Evolutionary conservation across 192 early-diverging fungal genomes (phyloP), one percentile per base, ranked within the genome.

Genomic region (Chytriomyces confervae): DNA sequence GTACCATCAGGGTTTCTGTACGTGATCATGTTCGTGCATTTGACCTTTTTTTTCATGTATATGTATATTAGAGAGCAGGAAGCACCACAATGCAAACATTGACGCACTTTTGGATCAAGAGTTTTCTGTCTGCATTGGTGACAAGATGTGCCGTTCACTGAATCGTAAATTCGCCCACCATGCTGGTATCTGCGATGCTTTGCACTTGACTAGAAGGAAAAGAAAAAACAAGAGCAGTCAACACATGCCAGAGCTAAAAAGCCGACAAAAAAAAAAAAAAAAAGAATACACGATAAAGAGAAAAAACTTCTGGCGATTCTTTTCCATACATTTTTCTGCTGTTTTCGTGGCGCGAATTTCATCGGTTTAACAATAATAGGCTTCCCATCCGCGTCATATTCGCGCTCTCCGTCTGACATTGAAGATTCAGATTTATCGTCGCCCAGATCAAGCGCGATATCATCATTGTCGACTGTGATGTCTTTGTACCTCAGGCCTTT

Each of bases 41-140:
- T 63, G 50, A 78, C 77, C 77, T 78, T 36, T 36, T 36, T 36
- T 36, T 36, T 36, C 36, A 36, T 36, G 11, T 51, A 57, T 20
- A 50, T 9, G 13, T 69, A 11, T 67, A 50, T 66, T 3, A 36
- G 36, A 36, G 36, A 36, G 36, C 36, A 36, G 36, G 36, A 36
- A 36, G 36, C 36, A 36, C 36, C 10, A 16, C 20, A 69, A 46
- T 20, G 62, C 11, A 36, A 36, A 63, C 3, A 24, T 11, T 63
- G 2, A 46, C n/a, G 13, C 47, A 77, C 75, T 49, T 77, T 78
- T 11, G 77, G 53, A 23, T 78, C 77, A 13, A 78, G 18, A 24
- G 77, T 78, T 61, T 78, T 78, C 51, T 78, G 77, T 11, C 77
- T 11, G 68, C 77, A 78, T 71, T 78, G 77, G 47, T 78, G 77